Conservation (phyloP, 1,284 basidiomycete species). For the Malassezia nana region DNA sequence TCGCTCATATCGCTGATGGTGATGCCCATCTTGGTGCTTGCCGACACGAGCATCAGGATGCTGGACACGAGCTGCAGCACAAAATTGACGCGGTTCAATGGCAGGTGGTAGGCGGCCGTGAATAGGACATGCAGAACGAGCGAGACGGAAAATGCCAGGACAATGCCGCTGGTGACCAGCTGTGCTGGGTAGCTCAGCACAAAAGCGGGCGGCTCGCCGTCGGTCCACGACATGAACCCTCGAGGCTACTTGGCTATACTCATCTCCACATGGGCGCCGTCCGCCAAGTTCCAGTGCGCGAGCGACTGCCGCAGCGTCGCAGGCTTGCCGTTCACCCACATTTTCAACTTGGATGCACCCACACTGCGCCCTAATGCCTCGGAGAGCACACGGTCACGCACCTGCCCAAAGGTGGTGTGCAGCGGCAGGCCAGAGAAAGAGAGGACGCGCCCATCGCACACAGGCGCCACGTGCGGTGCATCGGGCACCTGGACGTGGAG, state of each 20-base stretch:
- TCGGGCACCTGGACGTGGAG: slow-evolving; percentile 25
- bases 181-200: slow-evolving; percentile 82
- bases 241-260: slow-evolving; percentile 24
- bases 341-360: slow-evolving; percentile 38
- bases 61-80: slow-evolving; percentile 75
- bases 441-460: slow-evolving; percentile 30
- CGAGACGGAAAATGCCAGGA: slow-evolving; percentile 74
- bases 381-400: slow-evolving; percentile 38
- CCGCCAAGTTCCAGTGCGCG: slow-evolving; percentile 39
- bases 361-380: slow-evolving; percentile 26
- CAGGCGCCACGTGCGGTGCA: slow-evolving; percentile 16
- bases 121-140: slow-evolving; percentile 85
- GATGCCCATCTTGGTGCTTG: slow-evolving; percentile 50
- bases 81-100: slow-evolving; percentile 83
- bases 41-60: slow-evolving; percentile 58
- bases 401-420: slow-evolving; percentile 13
- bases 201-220: slow-evolving; percentile 36
- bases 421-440: slow-evolving; percentile 25
- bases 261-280: slow-evolving; percentile 32
- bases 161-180: slow-evolving; percentile 73
- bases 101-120: slow-evolving; percentile 91
- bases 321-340: slow-evolving; percentile 30
- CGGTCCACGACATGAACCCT: background rate
- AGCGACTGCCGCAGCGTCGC: slow-evolving; percentile 41
- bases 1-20: slow-evolving; percentile 58